These are phyloP conservation scores for Cutaneotrichosporon arboriforme DNA, from an alignment of 1,284 basidiomycete genomes.

Conservation along the genomic window DNA sequence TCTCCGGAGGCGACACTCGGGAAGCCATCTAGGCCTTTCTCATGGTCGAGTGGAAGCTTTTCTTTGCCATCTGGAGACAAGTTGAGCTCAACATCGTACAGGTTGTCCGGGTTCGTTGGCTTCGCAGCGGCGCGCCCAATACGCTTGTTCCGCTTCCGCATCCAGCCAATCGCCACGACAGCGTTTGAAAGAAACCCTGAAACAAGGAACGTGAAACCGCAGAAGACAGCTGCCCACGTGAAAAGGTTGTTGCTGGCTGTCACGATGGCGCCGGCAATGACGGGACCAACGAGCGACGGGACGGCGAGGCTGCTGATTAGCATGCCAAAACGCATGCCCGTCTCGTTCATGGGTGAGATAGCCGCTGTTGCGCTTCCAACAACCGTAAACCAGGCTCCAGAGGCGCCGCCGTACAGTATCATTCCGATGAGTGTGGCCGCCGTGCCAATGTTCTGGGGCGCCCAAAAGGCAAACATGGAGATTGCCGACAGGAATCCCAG, in stretches of 20 bases:
- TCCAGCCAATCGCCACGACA: neutral
- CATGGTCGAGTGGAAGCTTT: neutral
- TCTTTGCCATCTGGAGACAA: neutral
- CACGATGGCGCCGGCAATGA: constrained; percentile 28
- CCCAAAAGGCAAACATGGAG: constrained; percentile 24
- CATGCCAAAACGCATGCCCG: constrained; percentile 44
- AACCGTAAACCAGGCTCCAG: constrained; percentile 38
- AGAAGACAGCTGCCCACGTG: constrained; percentile 32
- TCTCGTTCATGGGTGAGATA: constrained; percentile 39
- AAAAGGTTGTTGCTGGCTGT: constrained; percentile 20
- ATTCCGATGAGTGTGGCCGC: constrained; percentile 35
- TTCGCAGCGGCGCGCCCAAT: neutral
- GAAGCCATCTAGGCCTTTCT: neutral
- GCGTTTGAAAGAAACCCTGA: constrained; percentile 14
- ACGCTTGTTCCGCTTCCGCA: neutral
- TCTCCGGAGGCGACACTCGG: neutral
- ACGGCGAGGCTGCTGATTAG: constrained; percentile 34
- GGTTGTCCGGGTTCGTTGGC: neutral
- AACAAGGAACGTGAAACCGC: constrained; percentile 24
- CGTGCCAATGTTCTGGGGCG: constrained; percentile 5
- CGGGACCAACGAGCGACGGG: constrained; percentile 37
- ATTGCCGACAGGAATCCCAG: constrained; percentile 14
- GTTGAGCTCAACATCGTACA: neutral
- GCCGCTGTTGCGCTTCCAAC: constrained; percentile 35
- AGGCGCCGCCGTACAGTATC: constrained; percentile 30